Base-by-base conservation (phyloP, 2,329 filamentous ascomycete genomes). In the Paraconiothyrium sp. region DNA sequence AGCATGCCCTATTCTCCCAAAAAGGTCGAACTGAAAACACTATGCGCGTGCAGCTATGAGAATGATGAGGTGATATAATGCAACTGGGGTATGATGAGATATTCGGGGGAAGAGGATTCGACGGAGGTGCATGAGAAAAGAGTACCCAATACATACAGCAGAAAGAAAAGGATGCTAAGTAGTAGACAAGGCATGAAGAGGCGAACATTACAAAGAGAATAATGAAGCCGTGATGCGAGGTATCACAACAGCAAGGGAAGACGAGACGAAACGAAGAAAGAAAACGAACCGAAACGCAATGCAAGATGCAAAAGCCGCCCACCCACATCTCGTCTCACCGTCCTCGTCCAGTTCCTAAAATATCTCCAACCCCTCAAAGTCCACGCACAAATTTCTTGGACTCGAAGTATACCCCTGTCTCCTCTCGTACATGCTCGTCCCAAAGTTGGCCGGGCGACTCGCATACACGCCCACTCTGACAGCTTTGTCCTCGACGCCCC, bases 401-500 rank as follows among this genome's bases (percentile, higher is more conserved):
- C 69, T 72, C 9, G 58, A 62, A 54, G 70, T 68, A 3, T 61
- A 54, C 6, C 71, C 76, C 43, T 75, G 64, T 52, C 73, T 67
- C n/a, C 69, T 51, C 41, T 78, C 76, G 61, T 73, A 79, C 56
- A 76, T 61, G 43, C 69, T 77, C 10, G 73, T 61, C 8, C 76
- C 76, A 62, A 86, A 77, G 68, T 82, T 84, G 48, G 83, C 83
- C 4, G 86, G 86, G 32, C 86, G 80, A 69, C 82, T 84, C 30
- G 85, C 86, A 78, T 88, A 88, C 43, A 86, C 85, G 2, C 86
- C 86, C 27, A 88, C 84, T 66, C 85, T 80, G 24, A 88, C 80
- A 30, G 80, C 84, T 70, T 88, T 88, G 65, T 86, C 84, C 64
- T 87, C 85, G 13, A 86, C 83, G 8, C 84, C 85, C 75, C 83